Base-by-base conservation (phyloP, 352 stramenopile genomes). In the Thalassiosira sp. region DNA sequence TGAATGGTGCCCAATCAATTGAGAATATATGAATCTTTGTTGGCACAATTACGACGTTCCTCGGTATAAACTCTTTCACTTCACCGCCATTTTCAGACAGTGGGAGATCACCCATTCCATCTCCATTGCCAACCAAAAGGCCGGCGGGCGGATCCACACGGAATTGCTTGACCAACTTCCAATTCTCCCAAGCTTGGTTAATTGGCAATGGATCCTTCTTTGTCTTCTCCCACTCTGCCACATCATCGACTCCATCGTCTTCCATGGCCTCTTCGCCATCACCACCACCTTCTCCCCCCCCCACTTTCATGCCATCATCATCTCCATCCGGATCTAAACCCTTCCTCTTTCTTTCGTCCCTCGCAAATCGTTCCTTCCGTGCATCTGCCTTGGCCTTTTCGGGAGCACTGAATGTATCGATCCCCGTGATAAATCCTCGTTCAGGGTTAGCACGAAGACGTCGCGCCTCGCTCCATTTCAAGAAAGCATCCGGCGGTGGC, bases 21-120 rank as follows among this genome's bases (percentile, higher is more conserved):
- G 71, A 76, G 48, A 86, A 92, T n/a, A 92, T 66, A 61, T 92
- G 84, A 35, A 92, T 88, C 56, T 91, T 90, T 37, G 81, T 81
- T n/a, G 79, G 74, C 3, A 81, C 67, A 33, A 80, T 58, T 13
- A 60, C 66, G 20, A 65, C 59, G 28, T 54, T 48, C 63, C 76
- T 74, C n/a, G 54, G 45, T 27, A 76, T 57, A 24, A 81, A 67
- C 31, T 81, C 54, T 42, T 65, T 33, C 28, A 62, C 35, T 20
- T 60, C 61, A 48, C 28, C 28, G 22, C 58, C 66, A 20, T 42
- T 65, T n/a, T 75, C 46, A 24, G 46, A 68, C 3, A 31, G n/a
- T 10, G 3, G 31, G 27, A 45, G 45, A 10, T 45, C 25, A 43
- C 59, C 46, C 24, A 31, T 60, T 59, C 56, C 53, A 33, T 58